Conservation (phyloP, 2,329 filamentous ascomycete species). For the Talaromyces sp. region DNA sequence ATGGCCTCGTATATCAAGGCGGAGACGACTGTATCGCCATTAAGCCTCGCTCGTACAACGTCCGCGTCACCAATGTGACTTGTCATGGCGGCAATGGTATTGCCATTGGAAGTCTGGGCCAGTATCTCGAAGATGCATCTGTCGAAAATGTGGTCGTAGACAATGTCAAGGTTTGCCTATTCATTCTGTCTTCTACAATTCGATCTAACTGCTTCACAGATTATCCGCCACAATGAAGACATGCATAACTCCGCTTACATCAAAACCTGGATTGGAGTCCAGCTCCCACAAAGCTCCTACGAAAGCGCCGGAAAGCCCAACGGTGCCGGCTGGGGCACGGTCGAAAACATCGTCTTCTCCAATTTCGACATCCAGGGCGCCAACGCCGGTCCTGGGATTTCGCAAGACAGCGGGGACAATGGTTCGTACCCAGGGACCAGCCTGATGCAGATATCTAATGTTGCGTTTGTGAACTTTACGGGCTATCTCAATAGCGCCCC, state of each 20-base stretch:
- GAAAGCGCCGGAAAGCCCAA: constrained; percentile 46
- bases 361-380: constrained; percentile 49
- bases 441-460: constrained; percentile 46
- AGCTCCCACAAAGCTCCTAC: constrained; percentile 43
- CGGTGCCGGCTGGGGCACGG: constrained; percentile 51
- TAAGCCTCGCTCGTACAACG: constrained; percentile 60
- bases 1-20: constrained; percentile 51
- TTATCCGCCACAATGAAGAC: constrained; percentile 43
- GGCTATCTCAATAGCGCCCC: constrained; percentile 37
- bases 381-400: constrained; percentile 40
- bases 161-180: constrained; percentile 31
- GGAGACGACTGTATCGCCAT: constrained; percentile 58
- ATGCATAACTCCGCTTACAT: constrained; percentile 50
- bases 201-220: constrained; percentile 13
- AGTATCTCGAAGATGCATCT: constrained; percentile 51
- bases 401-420: constrained; percentile 48
- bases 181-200: background rate
- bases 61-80: constrained; percentile 47
- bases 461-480: constrained; percentile 49
- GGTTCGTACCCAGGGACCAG: constrained; percentile 45
- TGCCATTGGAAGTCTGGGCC: constrained; percentile 50
- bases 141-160: constrained; percentile 48
- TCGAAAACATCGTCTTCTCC: constrained; percentile 47
- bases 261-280: constrained; percentile 52
- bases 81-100: constrained; percentile 52